These are phyloP conservation scores for Naganishia kalamii DNA, from an alignment of 768 basidiomycete species.

Conservation along the genomic window DNA sequence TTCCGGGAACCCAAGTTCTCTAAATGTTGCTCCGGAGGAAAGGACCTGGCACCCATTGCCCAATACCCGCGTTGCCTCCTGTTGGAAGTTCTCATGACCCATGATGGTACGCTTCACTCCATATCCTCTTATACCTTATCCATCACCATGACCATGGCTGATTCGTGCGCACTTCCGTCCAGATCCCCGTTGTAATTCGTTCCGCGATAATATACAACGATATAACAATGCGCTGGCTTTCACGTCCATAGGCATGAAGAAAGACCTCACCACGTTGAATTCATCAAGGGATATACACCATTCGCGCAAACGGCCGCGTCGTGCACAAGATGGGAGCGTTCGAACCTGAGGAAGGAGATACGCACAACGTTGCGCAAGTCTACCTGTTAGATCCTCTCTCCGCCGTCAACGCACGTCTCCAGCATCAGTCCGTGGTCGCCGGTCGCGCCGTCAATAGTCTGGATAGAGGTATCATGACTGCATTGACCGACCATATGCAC, in stretches of 20 bases:
- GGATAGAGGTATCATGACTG: background rate
- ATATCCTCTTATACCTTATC: too few species aligned
- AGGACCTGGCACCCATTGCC: too few species aligned
- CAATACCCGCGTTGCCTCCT: too few species aligned
- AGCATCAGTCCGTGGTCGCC: background rate
- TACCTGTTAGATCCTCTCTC: conserved; percentile 18
- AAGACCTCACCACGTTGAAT: background rate
- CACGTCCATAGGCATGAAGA: conserved; percentile 20
- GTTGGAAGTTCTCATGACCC: too few species aligned
- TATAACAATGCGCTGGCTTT: conserved; percentile 29
- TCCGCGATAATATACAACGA: conserved; percentile 20
- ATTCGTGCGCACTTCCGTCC: too few species aligned
- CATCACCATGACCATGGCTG: too few species aligned
- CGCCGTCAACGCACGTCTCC: background rate
- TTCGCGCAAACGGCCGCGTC: conserved; percentile 22
- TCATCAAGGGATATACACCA: background rate
- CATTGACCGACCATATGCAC: background rate
- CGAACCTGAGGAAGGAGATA: background rate
- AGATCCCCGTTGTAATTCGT: too few species aligned
- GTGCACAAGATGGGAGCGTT: conserved; percentile 20
- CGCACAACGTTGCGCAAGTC: conserved; percentile 20
- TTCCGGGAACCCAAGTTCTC: too few species aligned
- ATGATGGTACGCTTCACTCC: too few species aligned
- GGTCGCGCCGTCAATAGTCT: background rate
- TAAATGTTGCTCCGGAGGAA: too few species aligned